These are phyloP conservation scores for Apiospora pterosperma DNA, from an alignment of 2,329 filamentous ascomycete genomes.

Conservation along the genomic window DNA sequence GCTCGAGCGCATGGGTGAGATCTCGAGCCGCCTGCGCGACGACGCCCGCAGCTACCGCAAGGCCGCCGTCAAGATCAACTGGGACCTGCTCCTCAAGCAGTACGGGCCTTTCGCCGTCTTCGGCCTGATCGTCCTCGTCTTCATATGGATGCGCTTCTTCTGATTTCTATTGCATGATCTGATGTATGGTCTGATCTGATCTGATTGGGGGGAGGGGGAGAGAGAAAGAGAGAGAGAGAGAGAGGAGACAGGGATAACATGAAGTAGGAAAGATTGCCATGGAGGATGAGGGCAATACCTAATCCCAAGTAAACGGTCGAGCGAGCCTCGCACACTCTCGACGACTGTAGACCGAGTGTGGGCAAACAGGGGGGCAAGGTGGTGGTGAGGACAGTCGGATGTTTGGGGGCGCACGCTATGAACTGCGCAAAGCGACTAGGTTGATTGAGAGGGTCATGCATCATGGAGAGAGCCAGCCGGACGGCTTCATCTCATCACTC, in stretches of 20 bases:
- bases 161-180: conserved; percentile 35
- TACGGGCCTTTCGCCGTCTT: conserved; percentile 88
- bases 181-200: too few relatives aligned
- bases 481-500: background rate
- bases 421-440: background rate
- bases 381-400: background rate
- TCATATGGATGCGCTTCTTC: conserved; percentile 93
- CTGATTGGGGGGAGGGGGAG: background rate
- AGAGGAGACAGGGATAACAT: too few relatives aligned
- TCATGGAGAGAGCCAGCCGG: background rate
- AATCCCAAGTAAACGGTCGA: background rate
- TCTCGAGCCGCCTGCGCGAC: conserved; percentile 80
- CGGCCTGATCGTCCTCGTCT: conserved; percentile 77
- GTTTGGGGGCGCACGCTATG: background rate
- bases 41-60: conserved; percentile 92
- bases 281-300: background rate
- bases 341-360: background rate
- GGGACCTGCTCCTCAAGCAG: conserved; percentile 94
- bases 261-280: background rate
- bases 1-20: conserved; percentile 94
- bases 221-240: background rate
- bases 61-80: conserved; percentile 94
- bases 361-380: background rate
- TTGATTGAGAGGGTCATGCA: background rate
- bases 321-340: background rate